phyloP scores from a whole-genome alignment of 495 filamentous ascomycete species.

The Lasiosphaeria ovina region DNA sequence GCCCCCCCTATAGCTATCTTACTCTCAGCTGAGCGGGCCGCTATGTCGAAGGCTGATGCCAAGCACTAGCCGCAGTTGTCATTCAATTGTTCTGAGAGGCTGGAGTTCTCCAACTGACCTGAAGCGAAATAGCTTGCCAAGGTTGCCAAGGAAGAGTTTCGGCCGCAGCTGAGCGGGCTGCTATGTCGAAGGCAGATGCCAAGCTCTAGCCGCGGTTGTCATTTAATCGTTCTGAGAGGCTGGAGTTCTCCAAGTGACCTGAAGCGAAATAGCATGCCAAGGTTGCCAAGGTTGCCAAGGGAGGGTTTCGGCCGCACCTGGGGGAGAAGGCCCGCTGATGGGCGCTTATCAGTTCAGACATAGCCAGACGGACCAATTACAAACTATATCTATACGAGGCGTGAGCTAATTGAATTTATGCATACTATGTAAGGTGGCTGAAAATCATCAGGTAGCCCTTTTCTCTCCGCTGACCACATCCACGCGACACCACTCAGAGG shows the following conservation, averaged over 20 bases:
- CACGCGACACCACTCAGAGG: background rate
- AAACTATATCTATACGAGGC: background rate
- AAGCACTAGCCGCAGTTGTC: background rate
- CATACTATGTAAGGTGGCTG: background rate
- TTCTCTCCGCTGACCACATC: background rate
- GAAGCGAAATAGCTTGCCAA: background rate
- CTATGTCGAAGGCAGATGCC: background rate
- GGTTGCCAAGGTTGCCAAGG: background rate
- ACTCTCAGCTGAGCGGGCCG: background rate
- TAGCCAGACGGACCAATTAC: background rate
- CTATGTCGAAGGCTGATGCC: background rate
- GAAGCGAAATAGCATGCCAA: background rate
- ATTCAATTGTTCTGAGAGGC: background rate
- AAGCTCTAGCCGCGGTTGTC: background rate
- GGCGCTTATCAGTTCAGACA: background rate
- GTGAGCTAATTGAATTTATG: background rate
- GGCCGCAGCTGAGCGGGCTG: background rate
- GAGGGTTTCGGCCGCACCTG: background rate
- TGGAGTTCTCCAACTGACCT: background rate
- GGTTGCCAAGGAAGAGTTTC: background rate
- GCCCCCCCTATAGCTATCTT: background rate
- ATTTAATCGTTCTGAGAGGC: background rate
- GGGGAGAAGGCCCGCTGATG: background rate
- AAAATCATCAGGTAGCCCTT: background rate
- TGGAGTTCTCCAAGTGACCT: background rate